These are phyloP conservation scores for Cutaneotrichosporon sp. DNA, from an alignment of 1,284 basidiomycete species.

Conservation along the genomic window DNA sequence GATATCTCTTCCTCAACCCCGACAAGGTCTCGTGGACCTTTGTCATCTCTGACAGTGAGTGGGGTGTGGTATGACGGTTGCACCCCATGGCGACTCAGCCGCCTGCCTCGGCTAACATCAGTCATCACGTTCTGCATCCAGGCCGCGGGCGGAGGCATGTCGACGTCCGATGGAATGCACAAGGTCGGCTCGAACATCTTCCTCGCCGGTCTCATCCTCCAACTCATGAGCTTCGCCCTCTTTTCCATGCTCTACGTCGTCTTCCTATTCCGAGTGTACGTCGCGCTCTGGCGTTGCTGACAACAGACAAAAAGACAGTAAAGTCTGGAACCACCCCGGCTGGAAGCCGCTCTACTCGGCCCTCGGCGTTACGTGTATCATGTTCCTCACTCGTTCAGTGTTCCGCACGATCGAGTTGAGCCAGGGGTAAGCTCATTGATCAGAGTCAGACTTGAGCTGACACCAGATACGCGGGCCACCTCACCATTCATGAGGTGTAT, in stretches of 20 bases:
- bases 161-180: conserved; percentile 37
- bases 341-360: conserved; percentile 63
- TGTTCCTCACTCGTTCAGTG: conserved; percentile 59
- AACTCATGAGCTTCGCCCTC: conserved; percentile 62
- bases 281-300: conserved; percentile 1
- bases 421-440: conserved; percentile 54
- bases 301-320: conserved; percentile 14
- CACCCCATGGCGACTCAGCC: not conserved
- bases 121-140: conserved; percentile 66
- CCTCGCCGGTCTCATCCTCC: conserved; percentile 62
- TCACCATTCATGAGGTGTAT: conserved; percentile 63
- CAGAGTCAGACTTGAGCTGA: not conserved
- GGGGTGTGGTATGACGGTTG: not conserved
- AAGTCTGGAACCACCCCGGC: conserved; percentile 42
- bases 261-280: conserved; percentile 61
- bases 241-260: conserved; percentile 62
- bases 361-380: conserved; percentile 60
- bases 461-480: conserved; percentile 57
- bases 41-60: conserved; percentile 57
- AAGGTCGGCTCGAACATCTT: conserved; percentile 57
- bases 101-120: conserved; percentile 11
- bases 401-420: conserved; percentile 67
- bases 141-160: conserved; percentile 52
- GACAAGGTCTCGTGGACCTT: conserved; percentile 37
- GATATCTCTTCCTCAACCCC: conserved; percentile 45